phyloP scores from a whole-genome alignment of 1,284 basidiomycete genomes.

The Boletus mariae region DNA sequence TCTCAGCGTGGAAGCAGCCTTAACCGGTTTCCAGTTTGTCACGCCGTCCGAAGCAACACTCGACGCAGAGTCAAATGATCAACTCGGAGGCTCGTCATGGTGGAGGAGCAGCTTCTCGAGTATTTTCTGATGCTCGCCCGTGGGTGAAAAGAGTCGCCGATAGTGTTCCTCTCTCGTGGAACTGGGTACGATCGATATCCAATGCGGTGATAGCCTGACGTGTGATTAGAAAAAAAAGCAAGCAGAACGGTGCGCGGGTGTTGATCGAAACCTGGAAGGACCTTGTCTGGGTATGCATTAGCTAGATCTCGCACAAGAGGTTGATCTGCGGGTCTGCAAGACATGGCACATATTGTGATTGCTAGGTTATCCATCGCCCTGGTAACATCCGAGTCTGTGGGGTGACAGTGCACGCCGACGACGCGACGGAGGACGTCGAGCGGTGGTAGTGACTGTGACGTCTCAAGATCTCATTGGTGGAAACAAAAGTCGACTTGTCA shows the following conservation, averaged over 20 bases:
- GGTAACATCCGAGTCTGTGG: slow-evolving; percentile 60
- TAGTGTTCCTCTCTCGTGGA: slow-evolving; percentile 66
- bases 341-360: slow-evolving; percentile 74
- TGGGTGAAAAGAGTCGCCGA: slow-evolving; percentile 48
- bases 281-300: slow-evolving; percentile 53
- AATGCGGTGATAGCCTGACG: slow-evolving; percentile 71
- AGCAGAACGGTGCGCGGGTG: slow-evolving; percentile 1
- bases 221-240: slow-evolving; percentile 5
- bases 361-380: slow-evolving; percentile 47
- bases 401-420: slow-evolving; percentile 78
- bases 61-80: slow-evolving; percentile 9
- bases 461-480: no score
- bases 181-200: slow-evolving; percentile 48
- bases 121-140: slow-evolving; percentile 33
- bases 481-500: no score
- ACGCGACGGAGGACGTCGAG: slow-evolving; percentile 56
- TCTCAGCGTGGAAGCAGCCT: slow-evolving; percentile 37
- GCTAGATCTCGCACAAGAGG: slow-evolving; percentile 59
- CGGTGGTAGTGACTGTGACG: slow-evolving; percentile 16
- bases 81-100: slow-evolving; percentile 40
- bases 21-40: slow-evolving; percentile 38
- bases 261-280: slow-evolving; percentile 75
- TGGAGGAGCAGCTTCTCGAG: slow-evolving; percentile 51
- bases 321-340: slow-evolving; percentile 62
- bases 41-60: slow-evolving; percentile 32